phyloP scores from a whole-genome alignment of 768 basidiomycete genomes.

The Grammothele lineata region DNA sequence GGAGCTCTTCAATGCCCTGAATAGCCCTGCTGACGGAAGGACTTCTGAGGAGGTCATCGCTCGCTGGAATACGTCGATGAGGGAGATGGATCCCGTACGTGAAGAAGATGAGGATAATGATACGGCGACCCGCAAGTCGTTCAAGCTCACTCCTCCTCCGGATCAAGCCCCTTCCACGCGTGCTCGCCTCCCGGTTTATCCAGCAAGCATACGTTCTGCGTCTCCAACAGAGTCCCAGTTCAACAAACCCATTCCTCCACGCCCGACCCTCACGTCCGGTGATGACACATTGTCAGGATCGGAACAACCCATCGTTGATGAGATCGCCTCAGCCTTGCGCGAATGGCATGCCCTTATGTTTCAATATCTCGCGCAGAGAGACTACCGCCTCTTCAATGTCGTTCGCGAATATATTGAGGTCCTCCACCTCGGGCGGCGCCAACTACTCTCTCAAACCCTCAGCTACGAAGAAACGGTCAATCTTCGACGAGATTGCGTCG shows the following conservation, averaged over 20 bases:
- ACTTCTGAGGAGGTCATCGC: constrained; percentile 31
- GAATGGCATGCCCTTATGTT: constrained; percentile 96
- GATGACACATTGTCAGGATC: constrained; percentile 88
- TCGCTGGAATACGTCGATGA: constrained; percentile 17
- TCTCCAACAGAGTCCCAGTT: constrained; percentile 65
- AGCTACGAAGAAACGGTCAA: constrained; percentile 81
- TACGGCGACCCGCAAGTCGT: constrained; percentile 47
- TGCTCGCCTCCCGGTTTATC: constrained; percentile 68
- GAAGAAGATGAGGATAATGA: constrained; percentile 67
- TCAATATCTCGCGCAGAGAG: constrained; percentile 81
- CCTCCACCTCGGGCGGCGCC: constrained; percentile 86
- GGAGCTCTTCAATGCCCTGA: constrained; percentile 62
- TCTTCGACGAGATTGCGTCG: constrained; percentile 83
- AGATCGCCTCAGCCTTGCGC: constrained; percentile 92
- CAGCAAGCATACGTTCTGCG: constrained; percentile 60
- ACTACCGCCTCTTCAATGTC: constrained; percentile 84
- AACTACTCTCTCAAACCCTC: constrained; percentile 83
- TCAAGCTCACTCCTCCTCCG: constrained; percentile 68
- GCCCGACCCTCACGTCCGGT: constrained; percentile 91
- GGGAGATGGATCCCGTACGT: constrained; percentile 47
- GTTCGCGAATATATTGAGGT: constrained; percentile 89
- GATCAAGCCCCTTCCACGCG: constrained; percentile 73
- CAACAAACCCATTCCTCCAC: constrained; percentile 75
- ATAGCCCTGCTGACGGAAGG: constrained; percentile 41
- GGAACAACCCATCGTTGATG: constrained; percentile 89